Evolutionary conservation across 345 rosid species (phyloP).

Genomic region (Populus simonii): DNA sequence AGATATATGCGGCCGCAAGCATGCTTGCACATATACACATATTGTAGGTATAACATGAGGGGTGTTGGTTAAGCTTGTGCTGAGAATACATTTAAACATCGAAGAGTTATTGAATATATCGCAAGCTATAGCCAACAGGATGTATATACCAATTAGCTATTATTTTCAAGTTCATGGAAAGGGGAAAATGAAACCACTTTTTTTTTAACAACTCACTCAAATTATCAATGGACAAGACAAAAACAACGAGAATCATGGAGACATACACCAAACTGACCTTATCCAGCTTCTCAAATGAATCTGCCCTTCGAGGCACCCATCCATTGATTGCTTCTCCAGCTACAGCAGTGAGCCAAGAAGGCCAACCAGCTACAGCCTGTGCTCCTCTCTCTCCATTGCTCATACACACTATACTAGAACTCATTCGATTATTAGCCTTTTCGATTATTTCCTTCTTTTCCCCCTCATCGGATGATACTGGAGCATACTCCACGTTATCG

Average conservation of each 20-base stretch:
- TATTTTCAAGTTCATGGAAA: not conserved
- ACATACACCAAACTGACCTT: slow-evolving; percentile 48
- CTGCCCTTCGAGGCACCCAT: slow-evolving; percentile 87
- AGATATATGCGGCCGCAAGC: not conserved
- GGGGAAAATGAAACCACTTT: not conserved
- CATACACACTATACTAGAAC: slow-evolving; percentile 44
- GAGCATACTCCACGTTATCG: slow-evolving; percentile 22
- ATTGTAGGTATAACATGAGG: no score
- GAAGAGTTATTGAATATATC: not conserved
- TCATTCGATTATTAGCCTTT: slow-evolving; percentile 33
- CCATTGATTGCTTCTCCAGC: slow-evolving; percentile 98
- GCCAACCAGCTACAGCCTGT: slow-evolving; percentile 92
- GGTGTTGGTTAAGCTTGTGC: no score
- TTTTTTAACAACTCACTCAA: not conserved
- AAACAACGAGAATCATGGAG: not conserved
- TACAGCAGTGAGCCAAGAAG: slow-evolving; percentile 81
- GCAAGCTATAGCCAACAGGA: not conserved
- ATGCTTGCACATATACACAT: not conserved
- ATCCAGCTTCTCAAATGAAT: slow-evolving; percentile 88
- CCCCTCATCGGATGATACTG: slow-evolving; percentile 34
- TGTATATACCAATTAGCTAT: no score
- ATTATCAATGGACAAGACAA: not conserved
- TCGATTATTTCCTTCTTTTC: slow-evolving; percentile 36
- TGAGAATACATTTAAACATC: not conserved
- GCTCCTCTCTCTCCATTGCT: slow-evolving; percentile 65